phyloP scores from a whole-genome alignment of 139 green algal genomes.

The Marvania coccoides region DNA sequence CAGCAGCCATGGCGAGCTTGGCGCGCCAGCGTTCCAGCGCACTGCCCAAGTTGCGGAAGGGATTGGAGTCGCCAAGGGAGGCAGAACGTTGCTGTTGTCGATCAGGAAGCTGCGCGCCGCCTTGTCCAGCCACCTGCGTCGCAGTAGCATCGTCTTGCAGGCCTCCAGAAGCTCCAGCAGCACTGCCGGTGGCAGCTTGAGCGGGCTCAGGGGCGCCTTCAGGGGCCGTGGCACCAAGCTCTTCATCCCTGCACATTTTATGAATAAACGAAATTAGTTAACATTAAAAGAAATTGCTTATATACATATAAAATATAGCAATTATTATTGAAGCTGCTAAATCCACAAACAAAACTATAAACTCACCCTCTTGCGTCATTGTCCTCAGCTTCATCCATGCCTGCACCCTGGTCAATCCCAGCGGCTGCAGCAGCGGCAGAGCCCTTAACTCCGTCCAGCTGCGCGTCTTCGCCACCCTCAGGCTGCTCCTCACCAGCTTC shows the following conservation, averaged over 20 bases:
- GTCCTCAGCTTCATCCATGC: not conserved
- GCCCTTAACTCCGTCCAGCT: not conserved
- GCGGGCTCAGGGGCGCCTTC: constrained; percentile 3
- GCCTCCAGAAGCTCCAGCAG: constrained; percentile 10
- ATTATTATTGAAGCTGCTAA: no score
- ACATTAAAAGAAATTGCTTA: no score
- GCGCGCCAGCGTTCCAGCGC: constrained; percentile 71
- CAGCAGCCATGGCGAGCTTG: constrained; percentile 54
- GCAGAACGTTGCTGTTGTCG: constrained; percentile 1
- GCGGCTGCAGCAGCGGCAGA: not conserved
- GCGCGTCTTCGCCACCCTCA: not conserved
- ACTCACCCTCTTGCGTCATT: no score
- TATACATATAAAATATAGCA: no score
- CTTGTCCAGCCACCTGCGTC: not conserved
- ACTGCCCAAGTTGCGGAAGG: constrained; percentile 54
- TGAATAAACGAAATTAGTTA: no score
- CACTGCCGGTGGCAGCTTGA: constrained; percentile 7
- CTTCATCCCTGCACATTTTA: no score
- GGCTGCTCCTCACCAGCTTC: constrained; percentile 17
- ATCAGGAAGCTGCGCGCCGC: not conserved
- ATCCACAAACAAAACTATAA: no score
- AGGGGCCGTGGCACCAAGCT: not conserved
- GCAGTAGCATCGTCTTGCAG: constrained; percentile 1
- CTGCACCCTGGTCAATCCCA: not conserved
- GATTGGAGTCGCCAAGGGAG: constrained; percentile 48